These are phyloP conservation scores for Didymella arachidicola DNA, from an alignment of 2,329 filamentous ascomycete genomes.

Conservation along the genomic window DNA sequence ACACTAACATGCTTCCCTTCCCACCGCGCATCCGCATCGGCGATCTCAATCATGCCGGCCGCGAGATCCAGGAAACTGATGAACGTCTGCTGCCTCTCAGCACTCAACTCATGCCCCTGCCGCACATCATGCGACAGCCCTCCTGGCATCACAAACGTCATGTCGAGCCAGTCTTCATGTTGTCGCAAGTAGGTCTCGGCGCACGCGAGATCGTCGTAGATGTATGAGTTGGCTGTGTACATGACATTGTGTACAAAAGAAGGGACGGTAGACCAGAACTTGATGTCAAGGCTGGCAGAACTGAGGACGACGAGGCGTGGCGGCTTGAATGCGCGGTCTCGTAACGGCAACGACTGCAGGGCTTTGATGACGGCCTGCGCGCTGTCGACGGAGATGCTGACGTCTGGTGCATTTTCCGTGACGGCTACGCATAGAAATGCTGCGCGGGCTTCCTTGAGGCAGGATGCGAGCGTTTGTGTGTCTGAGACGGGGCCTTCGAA, in stretches of 20 bases:
- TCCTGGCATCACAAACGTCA: conserved; percentile 56
- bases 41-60: conserved; percentile 60
- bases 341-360: conserved; percentile 38
- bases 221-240: conserved; percentile 42
- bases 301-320: conserved; percentile 56
- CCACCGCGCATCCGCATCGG: conserved; percentile 33
- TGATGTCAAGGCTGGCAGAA: conserved; percentile 54
- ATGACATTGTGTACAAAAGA: conserved; percentile 40
- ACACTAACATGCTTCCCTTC: conserved; percentile 20
- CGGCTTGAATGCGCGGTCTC: conserved; percentile 17
- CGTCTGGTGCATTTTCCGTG: conserved; percentile 57
- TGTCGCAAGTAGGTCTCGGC: conserved; percentile 51
- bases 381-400: conserved; percentile 49
- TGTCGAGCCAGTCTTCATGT: conserved; percentile 50
- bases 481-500: conserved; percentile 56
- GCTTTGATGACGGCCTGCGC: conserved; percentile 50
- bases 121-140: conserved; percentile 49
- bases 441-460: conserved; percentile 47
- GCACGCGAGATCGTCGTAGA: conserved; percentile 51
- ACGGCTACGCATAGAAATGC: conserved; percentile 53
- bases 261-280: conserved; percentile 46
- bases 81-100: conserved; percentile 50
- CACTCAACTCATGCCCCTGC: conserved; percentile 53
- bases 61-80: conserved; percentile 57
- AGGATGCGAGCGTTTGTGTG: conserved; percentile 48